These are phyloP conservation scores for Saccharum hybrid DNA, from an alignment of 202 grass and related monocot genomes.

Conservation along the genomic window DNA sequence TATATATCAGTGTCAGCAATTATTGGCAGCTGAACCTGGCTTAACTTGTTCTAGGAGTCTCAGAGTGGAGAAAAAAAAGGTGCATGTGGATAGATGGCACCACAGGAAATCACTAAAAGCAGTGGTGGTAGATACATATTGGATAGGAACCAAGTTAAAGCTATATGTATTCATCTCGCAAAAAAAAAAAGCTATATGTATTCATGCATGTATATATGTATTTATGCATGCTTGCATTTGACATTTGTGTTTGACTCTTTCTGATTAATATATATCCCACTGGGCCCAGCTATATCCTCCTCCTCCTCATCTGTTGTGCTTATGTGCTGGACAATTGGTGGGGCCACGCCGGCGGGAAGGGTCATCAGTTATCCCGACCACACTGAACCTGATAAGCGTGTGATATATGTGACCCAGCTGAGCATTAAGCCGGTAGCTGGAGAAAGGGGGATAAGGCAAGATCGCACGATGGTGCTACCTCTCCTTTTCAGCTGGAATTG, in stretches of 20 bases:
- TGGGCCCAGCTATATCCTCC: slow-evolving; percentile 28
- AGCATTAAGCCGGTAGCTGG: slow-evolving; percentile 40
- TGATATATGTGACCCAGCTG: slow-evolving; percentile 37
- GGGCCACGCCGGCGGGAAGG: slow-evolving; percentile 7
- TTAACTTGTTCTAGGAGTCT: slow-evolving; percentile 41
- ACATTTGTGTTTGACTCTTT: slow-evolving; percentile 42
- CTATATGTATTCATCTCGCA: neutral
- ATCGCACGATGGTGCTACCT: slow-evolving; percentile 9
- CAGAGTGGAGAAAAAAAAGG: slow-evolving; percentile 33
- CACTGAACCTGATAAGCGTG: slow-evolving; percentile 37
- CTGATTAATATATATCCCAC: slow-evolving; percentile 36
- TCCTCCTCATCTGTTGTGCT: neutral
- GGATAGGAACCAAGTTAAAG: slow-evolving; percentile 41
- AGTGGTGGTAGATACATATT: slow-evolving; percentile 22
- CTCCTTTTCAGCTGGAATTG: slow-evolving; percentile 36
- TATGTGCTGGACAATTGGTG: slow-evolving; percentile 35
- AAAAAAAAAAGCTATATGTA: neutral
- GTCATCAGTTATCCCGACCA: slow-evolving; percentile 43
- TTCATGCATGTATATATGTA: neutral
- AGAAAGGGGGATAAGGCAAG: slow-evolving; percentile 41
- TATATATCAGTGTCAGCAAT: slow-evolving; percentile 21
- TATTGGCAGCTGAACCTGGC: slow-evolving; percentile 29
- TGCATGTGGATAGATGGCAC: slow-evolving; percentile 51
- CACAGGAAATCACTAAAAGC: slow-evolving; percentile 45
- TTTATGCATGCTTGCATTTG: slow-evolving; percentile 42